Conservation (phyloP, 1,284 basidiomycete genomes). For the Melanopsichium pennsylvanicum region DNA sequence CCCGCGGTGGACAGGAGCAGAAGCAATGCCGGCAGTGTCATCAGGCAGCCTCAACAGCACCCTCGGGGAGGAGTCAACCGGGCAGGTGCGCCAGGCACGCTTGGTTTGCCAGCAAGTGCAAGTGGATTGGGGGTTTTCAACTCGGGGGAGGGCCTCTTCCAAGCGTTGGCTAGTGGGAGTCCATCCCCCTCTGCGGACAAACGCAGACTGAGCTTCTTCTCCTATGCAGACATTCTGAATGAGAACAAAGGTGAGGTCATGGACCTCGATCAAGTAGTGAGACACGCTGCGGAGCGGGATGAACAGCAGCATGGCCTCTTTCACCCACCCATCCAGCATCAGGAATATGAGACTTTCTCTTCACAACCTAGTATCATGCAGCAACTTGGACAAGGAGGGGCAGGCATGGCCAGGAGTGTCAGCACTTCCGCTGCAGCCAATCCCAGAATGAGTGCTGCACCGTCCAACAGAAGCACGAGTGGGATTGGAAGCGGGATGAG, state of each 20-base stretch:
- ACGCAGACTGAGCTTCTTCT: constrained; percentile 60
- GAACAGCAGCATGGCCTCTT: constrained; percentile 46
- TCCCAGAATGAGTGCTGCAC: constrained; percentile 12
- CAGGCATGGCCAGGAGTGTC: constrained; percentile 32
- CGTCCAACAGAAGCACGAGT: constrained; percentile 7
- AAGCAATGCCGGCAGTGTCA: constrained; percentile 10
- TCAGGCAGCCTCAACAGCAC: constrained; percentile 34
- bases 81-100: constrained; percentile 11
- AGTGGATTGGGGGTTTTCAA: constrained; percentile 47
- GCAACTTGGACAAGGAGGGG: constrained; percentile 37
- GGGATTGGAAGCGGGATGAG: not conserved
- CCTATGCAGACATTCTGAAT: constrained; percentile 61
- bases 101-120: constrained; percentile 19
- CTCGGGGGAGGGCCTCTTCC: constrained; percentile 29
- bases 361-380: constrained; percentile 45
- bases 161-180: constrained; percentile 36
- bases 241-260: constrained; percentile 55
- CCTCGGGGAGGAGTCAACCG: constrained; percentile 10
- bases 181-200: constrained; percentile 46
- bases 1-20: constrained; percentile 26
- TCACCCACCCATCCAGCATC: constrained; percentile 3
- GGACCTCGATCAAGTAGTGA: constrained; percentile 48
- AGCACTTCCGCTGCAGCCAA: constrained; percentile 38
- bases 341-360: constrained; percentile 19
- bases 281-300: constrained; percentile 41